Conservation (phyloP, 306 rosid genomes). For the Quillaja saponaria region DNA sequence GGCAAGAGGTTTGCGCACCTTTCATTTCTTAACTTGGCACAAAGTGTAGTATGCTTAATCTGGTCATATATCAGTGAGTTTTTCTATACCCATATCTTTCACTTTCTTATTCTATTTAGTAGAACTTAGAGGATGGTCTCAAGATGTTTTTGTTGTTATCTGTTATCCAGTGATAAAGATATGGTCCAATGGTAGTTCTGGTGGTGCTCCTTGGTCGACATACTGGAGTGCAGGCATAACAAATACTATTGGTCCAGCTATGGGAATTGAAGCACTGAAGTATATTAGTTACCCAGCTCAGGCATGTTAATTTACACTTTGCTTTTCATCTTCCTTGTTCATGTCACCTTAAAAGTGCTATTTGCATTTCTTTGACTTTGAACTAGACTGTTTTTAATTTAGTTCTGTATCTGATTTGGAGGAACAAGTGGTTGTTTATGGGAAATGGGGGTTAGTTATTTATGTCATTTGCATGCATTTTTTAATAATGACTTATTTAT, state of each 20-base stretch:
- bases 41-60: slow-evolving; percentile 84
- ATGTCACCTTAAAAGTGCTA: slow-evolving; percentile 4
- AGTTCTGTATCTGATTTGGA: background rate
- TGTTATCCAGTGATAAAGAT: slow-evolving; percentile 71
- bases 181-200: slow-evolving; percentile 60
- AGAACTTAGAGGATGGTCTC: slow-evolving; percentile 6
- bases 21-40: slow-evolving; percentile 87
- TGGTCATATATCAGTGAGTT: slow-evolving; percentile 91
- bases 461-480: background rate
- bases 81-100: slow-evolving; percentile 1
- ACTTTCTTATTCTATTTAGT: background rate
- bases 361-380: no score
- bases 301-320: slow-evolving; percentile 41
- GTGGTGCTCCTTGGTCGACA: slow-evolving; percentile 89
- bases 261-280: slow-evolving; percentile 98
- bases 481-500: background rate
- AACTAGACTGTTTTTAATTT: background rate
- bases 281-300: slow-evolving; percentile 98
- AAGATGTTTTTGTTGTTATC: slow-evolving; percentile 1
- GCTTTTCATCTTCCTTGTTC: background rate
- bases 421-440: background rate
- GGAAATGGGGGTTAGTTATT: background rate
- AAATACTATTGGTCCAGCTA: slow-evolving; percentile 97
- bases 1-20: slow-evolving; percentile 82
- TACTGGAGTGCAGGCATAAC: slow-evolving; percentile 99